These are phyloP conservation scores for Diaporthe sp. DNA, from an alignment of 2,329 filamentous ascomycete genomes.

Conservation along the genomic window DNA sequence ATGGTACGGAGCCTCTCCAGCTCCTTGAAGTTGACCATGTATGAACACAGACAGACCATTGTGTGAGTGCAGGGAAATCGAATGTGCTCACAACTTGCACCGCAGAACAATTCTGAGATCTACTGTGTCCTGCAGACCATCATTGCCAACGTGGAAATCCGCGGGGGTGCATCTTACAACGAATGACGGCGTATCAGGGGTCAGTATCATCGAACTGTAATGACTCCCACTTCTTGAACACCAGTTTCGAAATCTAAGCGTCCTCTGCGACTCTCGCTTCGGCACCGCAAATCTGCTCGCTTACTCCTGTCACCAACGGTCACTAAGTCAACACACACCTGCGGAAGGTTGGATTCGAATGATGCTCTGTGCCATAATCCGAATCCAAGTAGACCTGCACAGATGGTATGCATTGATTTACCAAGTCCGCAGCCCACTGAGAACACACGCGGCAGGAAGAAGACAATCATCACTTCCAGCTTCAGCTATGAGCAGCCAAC, in stretches of 20 bases:
- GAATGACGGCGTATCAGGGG: no score
- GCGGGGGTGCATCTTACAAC: background rate
- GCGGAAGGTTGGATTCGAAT: background rate
- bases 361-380: background rate
- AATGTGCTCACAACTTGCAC: background rate
- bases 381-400: background rate
- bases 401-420: no score
- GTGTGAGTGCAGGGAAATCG: background rate
- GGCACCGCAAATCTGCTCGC: background rate
- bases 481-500: background rate
- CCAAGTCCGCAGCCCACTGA: background rate
- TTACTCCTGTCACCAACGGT: no score
- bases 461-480: background rate
- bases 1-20: background rate
- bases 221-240: background rate
- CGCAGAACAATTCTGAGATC: background rate
- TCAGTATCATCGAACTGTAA: background rate
- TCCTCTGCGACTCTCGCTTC: background rate
- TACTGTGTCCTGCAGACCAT: background rate
- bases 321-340: background rate
- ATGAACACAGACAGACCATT: background rate
- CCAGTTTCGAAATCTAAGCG: background rate
- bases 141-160: background rate
- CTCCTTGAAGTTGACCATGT: no score
- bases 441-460: background rate